A percentile compares a stretch with the other conserved stretches of the same genome.
These are phyloP conservation scores for Neospermospora avenae DNA, from an alignment of 2,329 filamentous ascomycete species.

Conservation along the genomic window DNA sequence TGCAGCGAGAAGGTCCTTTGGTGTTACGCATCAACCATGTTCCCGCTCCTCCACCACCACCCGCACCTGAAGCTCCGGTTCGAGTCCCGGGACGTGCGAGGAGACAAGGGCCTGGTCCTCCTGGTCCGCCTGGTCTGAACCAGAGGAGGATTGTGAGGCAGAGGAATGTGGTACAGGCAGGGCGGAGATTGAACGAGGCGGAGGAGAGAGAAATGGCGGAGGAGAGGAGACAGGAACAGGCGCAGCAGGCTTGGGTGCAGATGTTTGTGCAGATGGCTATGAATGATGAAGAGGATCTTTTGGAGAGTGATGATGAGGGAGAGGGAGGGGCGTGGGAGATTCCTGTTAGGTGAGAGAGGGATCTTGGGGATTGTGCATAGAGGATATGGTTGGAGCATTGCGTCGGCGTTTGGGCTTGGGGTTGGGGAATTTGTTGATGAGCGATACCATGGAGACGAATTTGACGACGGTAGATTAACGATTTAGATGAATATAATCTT, in stretches of 20 bases:
- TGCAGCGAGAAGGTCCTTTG: conserved; percentile 34
- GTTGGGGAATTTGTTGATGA: not conserved
- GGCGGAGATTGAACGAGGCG: conserved; percentile 13
- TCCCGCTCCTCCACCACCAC: conserved; percentile 22
- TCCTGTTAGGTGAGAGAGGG: conserved; percentile 23
- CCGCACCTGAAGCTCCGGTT: conserved; percentile 24
- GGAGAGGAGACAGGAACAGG: conserved; percentile 17
- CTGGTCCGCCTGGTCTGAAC: not conserved
- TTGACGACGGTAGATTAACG: no score
- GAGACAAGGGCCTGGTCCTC: conserved; percentile 6
- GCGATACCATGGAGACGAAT: no score
- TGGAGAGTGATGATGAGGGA: conserved; percentile 45
- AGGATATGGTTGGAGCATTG: no score
- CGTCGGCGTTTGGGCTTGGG: no score
- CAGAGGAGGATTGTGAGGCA: not conserved
- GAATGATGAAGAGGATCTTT: conserved; percentile 35
- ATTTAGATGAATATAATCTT: not conserved
- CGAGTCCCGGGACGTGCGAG: conserved; percentile 10
- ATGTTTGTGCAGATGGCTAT: conserved; percentile 36
- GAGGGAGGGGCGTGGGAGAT: conserved; percentile 44
- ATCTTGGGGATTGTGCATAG: no score
- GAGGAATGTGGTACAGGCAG: conserved; percentile 1
- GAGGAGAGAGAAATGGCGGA: conserved; percentile 7
- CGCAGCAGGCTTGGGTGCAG: conserved; percentile 34
- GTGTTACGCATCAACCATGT: conserved; percentile 34